Evolutionary conservation across 2,329 filamentous ascomycete species (phyloP).

Genomic region (Cladophialophora yegresii): DNA sequence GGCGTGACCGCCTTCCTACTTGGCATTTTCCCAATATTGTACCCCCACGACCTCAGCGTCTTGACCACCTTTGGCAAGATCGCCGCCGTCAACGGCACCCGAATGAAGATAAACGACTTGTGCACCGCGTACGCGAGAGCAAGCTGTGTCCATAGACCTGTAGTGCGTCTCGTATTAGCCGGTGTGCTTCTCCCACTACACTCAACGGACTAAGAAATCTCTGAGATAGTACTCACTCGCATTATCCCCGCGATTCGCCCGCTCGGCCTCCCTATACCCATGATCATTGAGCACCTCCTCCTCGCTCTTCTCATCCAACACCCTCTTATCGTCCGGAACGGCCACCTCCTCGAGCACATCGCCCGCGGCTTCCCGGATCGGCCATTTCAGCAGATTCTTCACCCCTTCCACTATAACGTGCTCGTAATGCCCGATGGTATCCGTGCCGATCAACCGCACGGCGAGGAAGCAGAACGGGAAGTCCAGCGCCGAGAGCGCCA

Average conservation of each 20-base stretch:
- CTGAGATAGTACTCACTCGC: constrained; percentile 68
- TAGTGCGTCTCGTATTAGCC: background rate
- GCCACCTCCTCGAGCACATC: constrained; percentile 50
- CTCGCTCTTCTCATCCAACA: constrained; percentile 32
- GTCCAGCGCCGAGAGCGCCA: constrained; percentile 78
- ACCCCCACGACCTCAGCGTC: constrained; percentile 82
- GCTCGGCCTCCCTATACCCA: constrained; percentile 65
- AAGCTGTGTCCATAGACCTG: constrained; percentile 78
- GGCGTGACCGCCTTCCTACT: constrained; percentile 20
- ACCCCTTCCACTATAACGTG: constrained; percentile 47
- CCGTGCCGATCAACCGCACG: constrained; percentile 78
- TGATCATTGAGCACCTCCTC: constrained; percentile 39
- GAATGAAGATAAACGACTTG: constrained; percentile 94
- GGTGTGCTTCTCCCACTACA: constrained; percentile 38
- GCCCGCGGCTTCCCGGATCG: constrained; percentile 15
- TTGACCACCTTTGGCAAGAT: constrained; percentile 94
- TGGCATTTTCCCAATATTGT: constrained; percentile 80
- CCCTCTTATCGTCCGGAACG: constrained; percentile 26
- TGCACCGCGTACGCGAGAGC: constrained; percentile 95
- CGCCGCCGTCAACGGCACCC: constrained; percentile 89
- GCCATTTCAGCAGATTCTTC: constrained; percentile 40
- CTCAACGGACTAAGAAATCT: no score
- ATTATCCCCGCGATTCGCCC: constrained; percentile 61
- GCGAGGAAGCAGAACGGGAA: constrained; percentile 94
- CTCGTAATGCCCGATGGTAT: constrained; percentile 69